Base-by-base conservation (phyloP, 1,284 basidiomycete species). In the Afroboletus lepidellus region DNA sequence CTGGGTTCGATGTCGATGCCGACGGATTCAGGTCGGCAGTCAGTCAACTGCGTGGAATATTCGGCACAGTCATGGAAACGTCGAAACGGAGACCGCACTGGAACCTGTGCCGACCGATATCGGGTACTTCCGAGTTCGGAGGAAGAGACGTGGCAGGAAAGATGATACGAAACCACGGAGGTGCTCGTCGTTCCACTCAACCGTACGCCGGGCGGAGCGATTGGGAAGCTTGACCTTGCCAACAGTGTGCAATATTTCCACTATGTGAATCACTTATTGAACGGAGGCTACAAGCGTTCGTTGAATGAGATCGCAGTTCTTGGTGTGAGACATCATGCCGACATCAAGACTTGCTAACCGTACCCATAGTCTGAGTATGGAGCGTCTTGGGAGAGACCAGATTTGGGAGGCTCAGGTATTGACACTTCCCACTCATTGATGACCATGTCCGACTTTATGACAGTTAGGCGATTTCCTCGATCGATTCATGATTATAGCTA, bases 401-500 rank as follows among this genome's bases (percentile, higher is more conserved):
- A 82, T 53, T 38, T 94, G 92, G 92, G 92, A 96, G 69, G 92
- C 91, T 2, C 92, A 94, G 75, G 84, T 83, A 57, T 34, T 43
- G 23, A 11, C 18, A 16, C 20, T n/a, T 24, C 25, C 24, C n/a
- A 5, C 50, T 38, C 5, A 36, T 34, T n/a, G 47, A 45, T 39
- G 24, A 41, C 18, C 15, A 36, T 37, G 34, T 16, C 15, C 48
- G 18, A 55, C 44, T 45, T 13, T 38, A 42, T 27, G 11, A 15
- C 54, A 85, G 83, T 90, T 90, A 62, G 92, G 92, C n/a, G 92
- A 94, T 67, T 95, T 95, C 71, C 86, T 90, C 73, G 94, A 95
- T 63, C 27, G 3, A 3, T 23, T 11, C 20, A 21, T 23, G n/a
- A 46, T 37, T 27, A n/a, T 57, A 93, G 91, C 90, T 5, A 97